A percentile compares a stretch with the other conserved stretches of the same genome.
These are phyloP conservation scores for Malus domestica DNA, from an alignment of 306 rosid genomes.

Conservation along the genomic window ASM211411v1 NC_041796.1:2330501-2331000, in stretches of 20 bases:
- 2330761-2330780: neutral
- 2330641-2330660: constrained; percentile 16
- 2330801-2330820: neutral
- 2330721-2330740: neutral
- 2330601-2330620: neutral
- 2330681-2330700: constrained; percentile 10
- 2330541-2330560: neutral
- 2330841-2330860: neutral
- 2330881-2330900: neutral
- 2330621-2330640: neutral
- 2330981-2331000: neutral
- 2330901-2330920: constrained; percentile 10
- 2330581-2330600: neutral
- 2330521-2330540: neutral
- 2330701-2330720: neutral
- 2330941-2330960: neutral
- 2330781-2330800: neutral
- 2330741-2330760: neutral
- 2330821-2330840: neutral
- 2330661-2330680: constrained; percentile 30
- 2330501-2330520: neutral
- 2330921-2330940: neutral
- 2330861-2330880: neutral
- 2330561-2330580: neutral
- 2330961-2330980: neutral